Evolutionary conservation across 192 early-diverging fungal species (phyloP), one percentile per base, ranked within the genome.

Genomic region (Coemansia asiatica): DNA sequence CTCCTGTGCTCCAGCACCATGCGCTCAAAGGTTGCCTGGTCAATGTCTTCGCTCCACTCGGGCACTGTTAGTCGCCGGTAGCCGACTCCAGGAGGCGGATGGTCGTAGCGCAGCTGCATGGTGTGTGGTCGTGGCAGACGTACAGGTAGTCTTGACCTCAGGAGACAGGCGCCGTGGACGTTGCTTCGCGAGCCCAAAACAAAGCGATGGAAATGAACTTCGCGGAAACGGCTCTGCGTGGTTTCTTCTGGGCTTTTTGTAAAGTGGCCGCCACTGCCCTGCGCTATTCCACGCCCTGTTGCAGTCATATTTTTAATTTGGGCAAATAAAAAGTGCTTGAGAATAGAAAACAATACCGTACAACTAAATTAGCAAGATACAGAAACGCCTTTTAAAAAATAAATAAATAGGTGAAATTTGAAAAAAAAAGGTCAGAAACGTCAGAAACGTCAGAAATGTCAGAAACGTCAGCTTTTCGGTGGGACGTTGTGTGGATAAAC

Each of bases 181-280:
- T 81, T 81, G 70, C 79, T 81, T 27, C 79, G 79, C 16, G 70
- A 67, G 56, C 79, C 79, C 27, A 81, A 46, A 22, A 49, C 66
- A 57, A 76, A 81, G 53, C 79, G 73, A 54, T 76, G 79, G 67
- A 72, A 76, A 64, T 81, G 79, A 15, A 76, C 60, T 27, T 81
- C 79, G 47, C 79, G 79, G 59, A 81, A 81, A 22, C 79, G 79
- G 36, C 79, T 69, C 50, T 56, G 66, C 5, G 71, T 38, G 27
- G 62, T 56, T 18, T 64, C 70, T 28, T 35, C 50, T 21, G n/a
- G 40, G 12, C 40, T 2, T 12, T 44, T 44, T 9, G 8, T 13
- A 13, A 2, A 44, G 22, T 51, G 49, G 19, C 49, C 19, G 40
- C 40, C 10, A 15, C 49, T 26, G 40, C 40, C 10, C 8, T 44